Base-by-base conservation (phyloP, 2,329 filamentous ascomycete genomes). In the Fusarium sarcochroum region DNA sequence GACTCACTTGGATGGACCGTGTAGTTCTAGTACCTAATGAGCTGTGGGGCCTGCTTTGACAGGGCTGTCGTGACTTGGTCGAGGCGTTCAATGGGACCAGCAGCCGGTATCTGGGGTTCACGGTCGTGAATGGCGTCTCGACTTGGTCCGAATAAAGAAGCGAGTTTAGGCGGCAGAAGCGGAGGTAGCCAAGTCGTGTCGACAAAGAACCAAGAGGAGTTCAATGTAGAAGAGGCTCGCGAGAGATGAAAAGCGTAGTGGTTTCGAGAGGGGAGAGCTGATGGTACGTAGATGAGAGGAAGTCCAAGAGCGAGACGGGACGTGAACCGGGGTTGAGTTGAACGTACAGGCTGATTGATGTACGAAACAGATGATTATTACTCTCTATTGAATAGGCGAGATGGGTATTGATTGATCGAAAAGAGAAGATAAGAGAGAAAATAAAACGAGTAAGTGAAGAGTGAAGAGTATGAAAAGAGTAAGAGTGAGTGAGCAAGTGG, bases 1-100 rank as follows among this genome's bases (percentile, higher is more conserved):
- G 49, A 69, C 72, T 69, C 64, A 75, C 72, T 60, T 70, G 66
- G 65, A 71, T 66, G 63, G 65, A 73, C 58, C 69, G 60, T 68
- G 64, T 59, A 65, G 62, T 66, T 59, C 61, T 64, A 58, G 61
- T 52, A 65, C 66, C 61, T 66, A 73, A 71, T 73, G 68, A 68
- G 62, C 47, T 54, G 73, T 73, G 73, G 73, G 66, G 71, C 71
- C 53, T 53, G 49, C 56, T 56, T 62, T 70, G 69, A 71, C 72
- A 73, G 69, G 72, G 71, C 69, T 71, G 67, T 62, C 62, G 69
- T 73, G 68, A 68, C 58, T 69, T 71, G 58, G 44, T 63, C 57
- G 53, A 58, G 70, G 63, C 69, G 67, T 65, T 74, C 67, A 72
- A 71, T 68, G 64, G 63, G 66, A 64, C 66, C 20, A 65, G 63